Evolutionary conservation across 495 filamentous ascomycete species (phyloP).

Genomic region (Talaromyces wortmannii): DNA sequence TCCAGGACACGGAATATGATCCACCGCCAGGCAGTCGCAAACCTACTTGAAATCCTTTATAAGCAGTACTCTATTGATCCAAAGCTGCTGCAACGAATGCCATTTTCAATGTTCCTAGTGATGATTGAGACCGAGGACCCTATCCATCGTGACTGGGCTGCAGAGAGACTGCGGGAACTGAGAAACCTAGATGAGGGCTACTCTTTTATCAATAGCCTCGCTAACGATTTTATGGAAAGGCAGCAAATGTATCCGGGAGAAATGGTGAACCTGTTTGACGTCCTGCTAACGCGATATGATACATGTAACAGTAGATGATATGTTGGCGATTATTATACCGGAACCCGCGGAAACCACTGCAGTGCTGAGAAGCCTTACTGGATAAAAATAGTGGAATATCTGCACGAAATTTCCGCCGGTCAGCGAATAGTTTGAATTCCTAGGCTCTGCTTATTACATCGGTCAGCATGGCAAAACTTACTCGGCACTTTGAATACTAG

Average conservation of each 20-base stretch:
- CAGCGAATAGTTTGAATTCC: too few species aligned
- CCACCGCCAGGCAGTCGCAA: constrained; percentile 22
- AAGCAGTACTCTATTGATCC: constrained; percentile 30
- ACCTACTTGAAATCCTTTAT: constrained; percentile 29
- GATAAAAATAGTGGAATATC: too few species aligned
- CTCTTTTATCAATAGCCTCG: constrained; percentile 24
- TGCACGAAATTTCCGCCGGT: too few species aligned
- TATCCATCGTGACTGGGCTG: constrained; percentile 30
- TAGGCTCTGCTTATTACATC: too few species aligned
- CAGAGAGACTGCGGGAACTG: constrained; percentile 26
- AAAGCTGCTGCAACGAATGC: constrained; percentile 28
- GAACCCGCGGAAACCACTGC: too few species aligned
- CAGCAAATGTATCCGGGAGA: constrained; percentile 20
- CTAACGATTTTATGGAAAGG: constrained; percentile 23
- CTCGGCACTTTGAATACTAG: too few species aligned
- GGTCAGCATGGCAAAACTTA: too few species aligned
- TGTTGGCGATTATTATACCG: too few species aligned
- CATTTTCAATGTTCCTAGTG: constrained; percentile 41
- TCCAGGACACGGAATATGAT: constrained; percentile 5
- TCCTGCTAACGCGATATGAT: constrained; percentile 12
- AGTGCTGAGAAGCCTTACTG: too few species aligned
- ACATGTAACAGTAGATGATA: background rate
- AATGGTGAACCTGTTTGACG: constrained; percentile 24
- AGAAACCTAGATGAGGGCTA: constrained; percentile 26
- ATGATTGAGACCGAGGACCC: constrained; percentile 32